Conservation (phyloP, 805 yeast genomes). For the Pichia nakasei region DNA sequence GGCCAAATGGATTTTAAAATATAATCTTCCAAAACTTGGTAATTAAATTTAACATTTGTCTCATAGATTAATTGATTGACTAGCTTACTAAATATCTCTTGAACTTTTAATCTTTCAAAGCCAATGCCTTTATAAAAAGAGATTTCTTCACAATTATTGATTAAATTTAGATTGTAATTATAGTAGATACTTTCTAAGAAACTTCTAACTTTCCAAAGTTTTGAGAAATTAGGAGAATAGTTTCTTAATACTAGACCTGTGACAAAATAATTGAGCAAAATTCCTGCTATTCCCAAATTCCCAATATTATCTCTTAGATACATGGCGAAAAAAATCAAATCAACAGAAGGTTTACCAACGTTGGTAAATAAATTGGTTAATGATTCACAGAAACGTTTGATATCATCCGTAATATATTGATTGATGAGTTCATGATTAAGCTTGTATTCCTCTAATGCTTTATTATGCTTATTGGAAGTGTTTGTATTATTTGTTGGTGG, state of each 20-base stretch:
- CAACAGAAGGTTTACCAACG: conserved; percentile 87
- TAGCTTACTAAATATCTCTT: conserved; percentile 48
- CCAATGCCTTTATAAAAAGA: conserved; percentile 87
- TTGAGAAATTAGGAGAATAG: conserved; percentile 80
- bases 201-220: conserved; percentile 61
- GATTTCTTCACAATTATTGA: conserved; percentile 86
- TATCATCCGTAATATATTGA: conserved; percentile 79
- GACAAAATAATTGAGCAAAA: conserved; percentile 67
- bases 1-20: conserved; percentile 90
- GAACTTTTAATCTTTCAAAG: conserved; percentile 63
- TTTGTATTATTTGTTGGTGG: not conserved
- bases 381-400: conserved; percentile 70
- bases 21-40: conserved; percentile 75
- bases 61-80: conserved; percentile 26
- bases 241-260: conserved; percentile 69
- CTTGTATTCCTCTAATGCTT: conserved; percentile 25
- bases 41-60: conserved; percentile 53
- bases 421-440: conserved; percentile 58
- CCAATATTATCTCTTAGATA: conserved; percentile 84
- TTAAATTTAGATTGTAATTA: conserved; percentile 75
- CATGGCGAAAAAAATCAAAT: conserved; percentile 71
- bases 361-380: conserved; percentile 77
- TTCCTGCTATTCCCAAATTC: conserved; percentile 74
- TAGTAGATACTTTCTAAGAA: conserved; percentile 83
- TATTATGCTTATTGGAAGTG: conserved; percentile 3